Conservation (phyloP, 306 rosid genomes). For the Arachis stenosperma region DNA sequence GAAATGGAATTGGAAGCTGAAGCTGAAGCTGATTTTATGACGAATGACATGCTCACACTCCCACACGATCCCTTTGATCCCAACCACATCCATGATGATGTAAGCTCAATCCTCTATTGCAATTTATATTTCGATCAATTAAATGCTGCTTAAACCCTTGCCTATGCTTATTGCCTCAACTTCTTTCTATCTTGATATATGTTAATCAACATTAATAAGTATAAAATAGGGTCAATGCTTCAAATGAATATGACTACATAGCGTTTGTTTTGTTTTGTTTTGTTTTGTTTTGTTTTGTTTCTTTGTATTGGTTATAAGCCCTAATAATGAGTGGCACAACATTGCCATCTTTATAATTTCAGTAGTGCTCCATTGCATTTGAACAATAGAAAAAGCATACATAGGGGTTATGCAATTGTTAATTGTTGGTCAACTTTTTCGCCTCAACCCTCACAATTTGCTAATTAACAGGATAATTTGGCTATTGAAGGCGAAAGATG, state of each 20-base stretch:
- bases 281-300: neutral
- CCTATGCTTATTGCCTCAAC: conserved; percentile 2
- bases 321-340: neutral
- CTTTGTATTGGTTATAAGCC: neutral
- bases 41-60: conserved; percentile 50
- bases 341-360: conserved; percentile 1
- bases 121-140: neutral
- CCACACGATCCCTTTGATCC: conserved; percentile 57
- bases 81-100: conserved; percentile 46
- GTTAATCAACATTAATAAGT: neutral
- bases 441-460: conserved; percentile 11
- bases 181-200: conserved; percentile 1
- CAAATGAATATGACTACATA: no score
- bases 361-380: neutral
- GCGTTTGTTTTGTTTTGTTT: no score
- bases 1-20: conserved; percentile 61
- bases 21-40: conserved; percentile 57
- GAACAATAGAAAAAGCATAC: neutral
- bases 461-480: conserved; percentile 58
- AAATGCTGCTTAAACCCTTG: conserved; percentile 37
- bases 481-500: conserved; percentile 72
- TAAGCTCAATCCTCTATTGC: conserved; percentile 45
- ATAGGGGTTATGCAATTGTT: neutral
- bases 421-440: conserved; percentile 27
- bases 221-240: no score